Percentiles rank a stretch among this genome's conserved stretches.
Evolutionary conservation across 2,329 filamentous ascomycete species (phyloP).

Genomic region (Sporothrix protearum): DNA sequence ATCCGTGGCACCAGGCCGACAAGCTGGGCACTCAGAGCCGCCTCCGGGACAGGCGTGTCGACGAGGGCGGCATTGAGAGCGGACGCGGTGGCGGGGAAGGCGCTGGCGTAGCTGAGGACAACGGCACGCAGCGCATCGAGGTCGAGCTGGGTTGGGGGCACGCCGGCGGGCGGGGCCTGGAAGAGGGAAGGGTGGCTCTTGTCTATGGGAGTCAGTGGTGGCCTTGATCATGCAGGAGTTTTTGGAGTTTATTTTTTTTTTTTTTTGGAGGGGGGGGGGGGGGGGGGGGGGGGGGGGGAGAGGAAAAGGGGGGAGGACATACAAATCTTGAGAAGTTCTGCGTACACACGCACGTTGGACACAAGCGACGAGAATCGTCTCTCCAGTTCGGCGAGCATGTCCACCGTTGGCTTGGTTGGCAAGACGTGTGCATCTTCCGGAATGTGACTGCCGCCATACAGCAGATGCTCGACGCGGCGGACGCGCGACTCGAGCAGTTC

Average conservation of each 20-base stretch:
- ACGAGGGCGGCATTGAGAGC: conserved; percentile 52
- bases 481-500: conserved; percentile 57
- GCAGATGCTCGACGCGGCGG: conserved; percentile 55
- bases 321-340: conserved; percentile 60
- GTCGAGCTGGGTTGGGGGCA: conserved; percentile 53
- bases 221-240: neutral
- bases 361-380: conserved; percentile 50
- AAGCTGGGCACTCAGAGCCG: conserved; percentile 53
- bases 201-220: conserved; percentile 47
- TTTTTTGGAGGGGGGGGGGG: too few relatives aligned
- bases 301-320: too few relatives aligned
- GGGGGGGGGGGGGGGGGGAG: too few relatives aligned
- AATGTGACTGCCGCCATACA: conserved; percentile 46
- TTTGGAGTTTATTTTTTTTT: neutral
- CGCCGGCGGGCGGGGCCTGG: conserved; percentile 43
- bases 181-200: conserved; percentile 54
- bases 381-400: conserved; percentile 51
- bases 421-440: conserved; percentile 35
- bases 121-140: conserved; percentile 51
- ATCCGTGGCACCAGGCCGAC: conserved; percentile 60
- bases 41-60: conserved; percentile 56
- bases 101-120: conserved; percentile 54
- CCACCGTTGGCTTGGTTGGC: conserved; percentile 41
- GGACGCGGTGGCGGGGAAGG: conserved; percentile 55
- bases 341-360: conserved; percentile 53